Evolutionary conservation across 148 eudicot species (phyloP), one percentile per base, ranked within the genome.

Genomic region (Rhododendron ferrugineum): DNA sequence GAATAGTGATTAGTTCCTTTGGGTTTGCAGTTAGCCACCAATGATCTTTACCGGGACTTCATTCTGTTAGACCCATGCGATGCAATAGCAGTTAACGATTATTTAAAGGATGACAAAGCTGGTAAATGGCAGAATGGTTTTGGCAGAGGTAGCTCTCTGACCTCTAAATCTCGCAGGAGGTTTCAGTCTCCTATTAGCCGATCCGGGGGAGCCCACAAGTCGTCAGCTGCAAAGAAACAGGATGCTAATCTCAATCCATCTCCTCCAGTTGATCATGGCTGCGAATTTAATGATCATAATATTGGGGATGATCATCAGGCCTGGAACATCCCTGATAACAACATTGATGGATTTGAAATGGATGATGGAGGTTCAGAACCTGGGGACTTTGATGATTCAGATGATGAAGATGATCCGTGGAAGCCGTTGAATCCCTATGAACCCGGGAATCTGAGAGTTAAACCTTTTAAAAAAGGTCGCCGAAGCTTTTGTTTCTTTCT

Each of bases 341-440:
- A 81, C 37, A 85, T 89, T 85, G 79, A 74, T 89, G 94, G 91
- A 54, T 90, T 79, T 84, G 93, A 86, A 86, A 88, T 90, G 86
- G 95, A 90, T 85, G 92, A 88, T 88, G 82, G 88, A 82, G 88
- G 79, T 86, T 89, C 93, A 81, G 92, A 89, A 72, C 84, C 89
- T 68, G 90, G 85, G 64, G 88, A 89, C 79, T 86, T 88, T 60
- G 90, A 93, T 82, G 92, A 91, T 87, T 87, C 89, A 50, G 96
- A 93, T 88, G 89, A 85, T 74, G 94, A 86, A 50, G 94, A 94
- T 44, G 98, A 97, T 91, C 98, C 99, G 40, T 97, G 99, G 99
- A 92, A 93, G 88, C 95, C 94, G 81, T 82, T 95, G 88, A 95
- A 97, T 87, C 98, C 98, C 68, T 95, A 95, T 92, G 98, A 95